phyloP scores from a whole-genome alignment of 495 filamentous ascomycete species.

The Aspergillus saccharolyticus region DNA sequence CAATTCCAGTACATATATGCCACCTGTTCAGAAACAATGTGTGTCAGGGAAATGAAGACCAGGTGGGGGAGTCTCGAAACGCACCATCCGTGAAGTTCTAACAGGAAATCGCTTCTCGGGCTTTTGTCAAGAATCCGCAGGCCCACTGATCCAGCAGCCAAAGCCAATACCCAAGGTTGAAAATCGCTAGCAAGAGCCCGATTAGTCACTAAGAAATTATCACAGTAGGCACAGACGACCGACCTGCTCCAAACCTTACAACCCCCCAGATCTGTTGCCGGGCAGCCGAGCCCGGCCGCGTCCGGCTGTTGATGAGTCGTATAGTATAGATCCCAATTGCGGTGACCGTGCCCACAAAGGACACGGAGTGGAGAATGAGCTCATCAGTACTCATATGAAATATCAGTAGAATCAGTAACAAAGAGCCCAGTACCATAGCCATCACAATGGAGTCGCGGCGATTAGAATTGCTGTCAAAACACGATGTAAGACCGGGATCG shows the following conservation, averaged over 20 bases:
- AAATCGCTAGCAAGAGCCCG: conserved; percentile 23
- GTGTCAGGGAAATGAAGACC: too few species aligned
- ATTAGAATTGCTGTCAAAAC: conserved; percentile 40
- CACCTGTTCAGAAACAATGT: too few species aligned
- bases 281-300: conserved; percentile 7
- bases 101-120: too few species aligned
- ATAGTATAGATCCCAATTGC: conserved; percentile 31
- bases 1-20: too few species aligned
- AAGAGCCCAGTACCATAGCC: conserved; percentile 24
- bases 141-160: conserved; percentile 27
- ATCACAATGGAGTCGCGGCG: conserved; percentile 20
- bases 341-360: conserved; percentile 16
- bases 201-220: conserved; percentile 6
- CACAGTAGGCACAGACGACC: conserved; percentile 4
- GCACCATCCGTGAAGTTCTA: too few species aligned
- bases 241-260: conserved; percentile 16
- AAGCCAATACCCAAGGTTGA: conserved; percentile 19
- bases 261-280: conserved; percentile 15
- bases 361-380: conserved; percentile 14
- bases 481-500: conserved; percentile 46
- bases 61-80: too few species aligned
- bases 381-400: conserved; percentile 45
- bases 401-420: conserved; percentile 33
- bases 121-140: too few species aligned
- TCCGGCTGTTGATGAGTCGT: conserved; percentile 19